These are phyloP conservation scores for Amanita rubescens DNA, from an alignment of 768 basidiomycete species.

Conservation along the genomic window DNA sequence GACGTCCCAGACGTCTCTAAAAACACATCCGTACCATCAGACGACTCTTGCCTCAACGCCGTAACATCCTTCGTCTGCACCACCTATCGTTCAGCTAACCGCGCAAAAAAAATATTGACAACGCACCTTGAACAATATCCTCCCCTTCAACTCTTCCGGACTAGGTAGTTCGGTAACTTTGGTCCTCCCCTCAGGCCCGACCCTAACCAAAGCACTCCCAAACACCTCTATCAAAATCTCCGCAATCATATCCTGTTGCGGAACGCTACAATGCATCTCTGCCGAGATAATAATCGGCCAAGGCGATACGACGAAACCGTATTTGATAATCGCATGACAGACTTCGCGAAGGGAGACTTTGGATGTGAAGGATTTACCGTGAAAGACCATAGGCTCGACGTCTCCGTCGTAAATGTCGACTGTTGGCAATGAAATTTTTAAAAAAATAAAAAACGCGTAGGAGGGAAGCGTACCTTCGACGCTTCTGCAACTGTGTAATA, in stretches of 20 bases:
- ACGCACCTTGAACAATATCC: slow-evolving; percentile 79
- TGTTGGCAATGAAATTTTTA: no score
- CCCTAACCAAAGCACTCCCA: slow-evolving; percentile 33
- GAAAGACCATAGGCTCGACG: slow-evolving; percentile 75
- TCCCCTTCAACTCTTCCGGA: slow-evolving; percentile 72
- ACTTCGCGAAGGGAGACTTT: slow-evolving; percentile 77
- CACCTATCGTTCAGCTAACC: slow-evolving; percentile 10
- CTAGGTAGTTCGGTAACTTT: slow-evolving; percentile 63
- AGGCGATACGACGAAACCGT: slow-evolving; percentile 85
- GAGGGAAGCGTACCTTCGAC: no score
- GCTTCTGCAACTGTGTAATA: slow-evolving; percentile 76
- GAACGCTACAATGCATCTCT: slow-evolving; percentile 77
- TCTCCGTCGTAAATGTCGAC: slow-evolving; percentile 41
- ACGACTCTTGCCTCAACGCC: background rate
- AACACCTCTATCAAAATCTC: slow-evolving; percentile 57
- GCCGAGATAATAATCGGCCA: slow-evolving; percentile 93
- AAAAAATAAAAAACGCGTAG: no score
- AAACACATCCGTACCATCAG: background rate
- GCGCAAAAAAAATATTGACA: background rate
- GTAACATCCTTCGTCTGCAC: slow-evolving; percentile 15
- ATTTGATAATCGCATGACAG: slow-evolving; percentile 77
- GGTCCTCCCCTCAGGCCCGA: slow-evolving; percentile 16
- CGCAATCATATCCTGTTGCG: slow-evolving; percentile 76
- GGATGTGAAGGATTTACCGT: slow-evolving; percentile 83
- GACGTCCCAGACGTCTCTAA: slow-evolving; percentile 16